A percentile compares a stretch with the other conserved stretches of the same genome.
Conservation (phyloP, 1,284 basidiomycete genomes). For the Heterobasidion irregulare region DNA sequence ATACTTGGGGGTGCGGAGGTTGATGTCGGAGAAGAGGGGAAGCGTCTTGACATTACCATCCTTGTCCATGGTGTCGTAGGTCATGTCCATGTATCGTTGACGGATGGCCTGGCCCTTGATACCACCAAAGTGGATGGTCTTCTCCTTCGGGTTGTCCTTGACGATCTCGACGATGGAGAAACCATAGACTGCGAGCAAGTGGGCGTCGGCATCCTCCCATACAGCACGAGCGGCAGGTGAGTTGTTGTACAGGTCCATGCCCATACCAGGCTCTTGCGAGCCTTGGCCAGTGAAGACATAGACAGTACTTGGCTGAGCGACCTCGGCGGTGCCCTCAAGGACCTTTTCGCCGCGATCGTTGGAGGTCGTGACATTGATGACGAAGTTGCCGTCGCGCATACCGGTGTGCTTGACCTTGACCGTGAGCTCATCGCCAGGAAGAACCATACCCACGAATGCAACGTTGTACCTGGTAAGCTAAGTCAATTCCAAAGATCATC, state of each 20-base stretch:
- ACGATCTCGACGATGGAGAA: slow-evolving; percentile 99
- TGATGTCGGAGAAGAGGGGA: slow-evolving; percentile 90
- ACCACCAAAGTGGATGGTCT: slow-evolving; percentile 98
- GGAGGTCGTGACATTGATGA: slow-evolving; percentile 84
- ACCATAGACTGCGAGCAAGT: slow-evolving; percentile 90
- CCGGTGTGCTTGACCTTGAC: slow-evolving; percentile 88
- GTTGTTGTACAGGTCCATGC: slow-evolving; percentile 94
- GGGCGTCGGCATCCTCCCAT: slow-evolving; percentile 94
- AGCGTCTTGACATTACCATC: slow-evolving; percentile 92
- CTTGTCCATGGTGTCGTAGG: slow-evolving; percentile 94
- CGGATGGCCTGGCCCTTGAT: slow-evolving; percentile 97
- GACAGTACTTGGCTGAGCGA: slow-evolving; percentile 86
- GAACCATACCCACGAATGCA: slow-evolving; percentile 92
- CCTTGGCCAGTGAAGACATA: slow-evolving; percentile 99
- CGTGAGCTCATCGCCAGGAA: slow-evolving; percentile 85
- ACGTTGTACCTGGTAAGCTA: slow-evolving; percentile 67
- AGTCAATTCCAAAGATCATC: slow-evolving; percentile 7
- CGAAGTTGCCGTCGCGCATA: slow-evolving; percentile 90
- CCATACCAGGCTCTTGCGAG: slow-evolving; percentile 98
- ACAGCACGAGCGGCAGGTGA: slow-evolving; percentile 92
- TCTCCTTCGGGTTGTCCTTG: slow-evolving; percentile 94
- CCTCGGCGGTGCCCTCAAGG: slow-evolving; percentile 86
- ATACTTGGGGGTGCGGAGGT: slow-evolving; percentile 88
- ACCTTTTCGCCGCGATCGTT: slow-evolving; percentile 89
- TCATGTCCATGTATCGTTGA: slow-evolving; percentile 98